These are phyloP conservation scores for Phanerochaete sordida DNA, from an alignment of 768 basidiomycete species.

Conservation along the genomic window DNA sequence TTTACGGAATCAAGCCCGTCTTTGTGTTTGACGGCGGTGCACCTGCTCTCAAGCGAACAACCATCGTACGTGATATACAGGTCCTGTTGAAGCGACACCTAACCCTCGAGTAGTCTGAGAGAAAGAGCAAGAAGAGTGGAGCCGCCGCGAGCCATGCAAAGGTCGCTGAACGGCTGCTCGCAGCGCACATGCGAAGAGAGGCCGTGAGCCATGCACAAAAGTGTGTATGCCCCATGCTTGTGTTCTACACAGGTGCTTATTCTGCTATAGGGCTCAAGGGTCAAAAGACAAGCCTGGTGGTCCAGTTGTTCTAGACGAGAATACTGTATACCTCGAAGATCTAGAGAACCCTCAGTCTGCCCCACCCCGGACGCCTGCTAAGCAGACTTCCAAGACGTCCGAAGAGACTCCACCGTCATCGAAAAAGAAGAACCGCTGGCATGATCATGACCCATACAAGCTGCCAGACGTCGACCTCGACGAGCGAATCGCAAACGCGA, in stretches of 20 bases:
- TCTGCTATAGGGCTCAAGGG: not conserved
- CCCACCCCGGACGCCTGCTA: constrained; percentile 49
- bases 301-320: constrained; percentile 56
- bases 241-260: constrained; percentile 15
- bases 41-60: constrained; percentile 82
- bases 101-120: constrained; percentile 55
- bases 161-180: constrained; percentile 87
- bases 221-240: not conserved
- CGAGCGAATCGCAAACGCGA: constrained; percentile 56
- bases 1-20: constrained; percentile 97
- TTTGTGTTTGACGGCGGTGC: constrained; percentile 99
- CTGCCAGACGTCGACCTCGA: constrained; percentile 81
- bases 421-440: constrained; percentile 58
- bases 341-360: constrained; percentile 41
- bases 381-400: constrained; percentile 17
- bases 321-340: constrained; percentile 89
- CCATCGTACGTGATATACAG: constrained; percentile 59
- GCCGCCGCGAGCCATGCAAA: constrained; percentile 83
- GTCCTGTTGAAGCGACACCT: not conserved
- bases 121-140: constrained; percentile 88
- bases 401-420: constrained; percentile 45
- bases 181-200: constrained; percentile 88
- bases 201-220: constrained; percentile 63
- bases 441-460: constrained; percentile 89
- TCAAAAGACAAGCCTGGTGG: constrained; percentile 27